Conservation (phyloP, 2,329 filamentous ascomycete species). For the Byssothecium circinans region DNA sequence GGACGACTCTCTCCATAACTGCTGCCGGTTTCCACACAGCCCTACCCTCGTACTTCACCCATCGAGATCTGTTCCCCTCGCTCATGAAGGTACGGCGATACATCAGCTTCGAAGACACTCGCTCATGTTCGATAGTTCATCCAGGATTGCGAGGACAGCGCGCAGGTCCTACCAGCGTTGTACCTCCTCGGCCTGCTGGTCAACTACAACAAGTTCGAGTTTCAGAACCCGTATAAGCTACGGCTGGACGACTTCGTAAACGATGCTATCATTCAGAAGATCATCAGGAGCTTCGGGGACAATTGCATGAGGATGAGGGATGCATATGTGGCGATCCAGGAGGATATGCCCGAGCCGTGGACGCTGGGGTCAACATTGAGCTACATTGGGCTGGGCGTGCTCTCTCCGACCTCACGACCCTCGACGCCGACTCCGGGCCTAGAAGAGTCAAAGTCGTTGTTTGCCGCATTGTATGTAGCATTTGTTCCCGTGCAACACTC, state of each 20-base stretch:
- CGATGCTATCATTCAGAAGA: conserved; percentile 79
- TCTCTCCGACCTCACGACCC: conserved; percentile 69
- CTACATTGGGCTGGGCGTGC: conserved; percentile 79
- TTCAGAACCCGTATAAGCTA: conserved; percentile 92
- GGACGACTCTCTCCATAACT: conserved; percentile 78
- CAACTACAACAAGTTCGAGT: conserved; percentile 99
- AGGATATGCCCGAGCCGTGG: conserved; percentile 91
- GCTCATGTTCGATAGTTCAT: conserved; percentile 62
- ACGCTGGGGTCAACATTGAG: conserved; percentile 76
- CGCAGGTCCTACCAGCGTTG: conserved; percentile 71
- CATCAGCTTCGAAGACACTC: conserved; percentile 39
- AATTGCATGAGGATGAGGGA: conserved; percentile 69
- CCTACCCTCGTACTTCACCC: conserved; percentile 90
- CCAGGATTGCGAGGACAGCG: conserved; percentile 69
- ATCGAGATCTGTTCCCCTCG: conserved; percentile 89
- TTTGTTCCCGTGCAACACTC: not conserved
- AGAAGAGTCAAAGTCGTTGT: conserved; percentile 80
- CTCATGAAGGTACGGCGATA: conserved; percentile 71
- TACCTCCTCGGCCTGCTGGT: conserved; percentile 81
- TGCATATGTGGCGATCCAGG: conserved; percentile 81
- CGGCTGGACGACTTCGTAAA: conserved; percentile 96
- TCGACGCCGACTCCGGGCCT: conserved; percentile 64
- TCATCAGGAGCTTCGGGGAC: conserved; percentile 73
- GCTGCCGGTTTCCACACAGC: conserved; percentile 96
- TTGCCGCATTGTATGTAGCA: conserved; percentile 70